Base-by-base conservation (phyloP, 2,329 filamentous ascomycete species). In the Fusarium hostae region DNA sequence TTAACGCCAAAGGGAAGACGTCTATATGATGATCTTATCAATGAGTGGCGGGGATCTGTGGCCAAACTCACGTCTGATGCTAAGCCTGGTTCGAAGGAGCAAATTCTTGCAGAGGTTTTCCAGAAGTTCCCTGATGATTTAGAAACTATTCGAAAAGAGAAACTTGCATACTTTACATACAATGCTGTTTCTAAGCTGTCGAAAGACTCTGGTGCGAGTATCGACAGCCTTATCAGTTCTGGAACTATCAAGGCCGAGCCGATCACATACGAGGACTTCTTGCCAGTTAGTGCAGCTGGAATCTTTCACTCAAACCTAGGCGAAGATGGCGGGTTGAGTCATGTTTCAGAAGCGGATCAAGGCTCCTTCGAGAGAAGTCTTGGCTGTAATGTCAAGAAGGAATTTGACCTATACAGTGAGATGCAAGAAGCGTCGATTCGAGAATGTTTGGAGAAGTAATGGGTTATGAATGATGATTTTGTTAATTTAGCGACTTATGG, bases 181-280 rank as follows among this genome's bases (percentile, higher is more conserved):
- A 67, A 58, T 0, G 59, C 63, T 9, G 32, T 66, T 9, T 43
- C 62, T 4, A 50, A 62, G 18, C 3, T n/a, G 1, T 5, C 20
- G 15, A 48, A 22, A 26, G 44, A 9, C 16, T 26, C 3, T 24
- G 32, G 11, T 16, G 64, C 3, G 24, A 59, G 34, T 13, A 52
- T 84, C 2, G 75, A 81, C 3, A 48, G 75, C 2, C 77, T 86
- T 2, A 55, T 86, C 3, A 59, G 72, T 4, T 54, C 76, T 0
- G 79, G 80, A 0, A 30, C 79, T 6, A 40, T 87, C 1, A 71
- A 79, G 41, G 79, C 78, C 9, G 73, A 80, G 6, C 84, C 86
- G 4, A 81, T 88, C 22, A 86, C 82, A 0, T 88, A 88, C 61
- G 86, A 88, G 63, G 86, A 88, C 59, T 88, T 88, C 51, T 76